phyloP scores from a whole-genome alignment of 805 yeast species.

The Myxozyma melibiosi region DNA sequence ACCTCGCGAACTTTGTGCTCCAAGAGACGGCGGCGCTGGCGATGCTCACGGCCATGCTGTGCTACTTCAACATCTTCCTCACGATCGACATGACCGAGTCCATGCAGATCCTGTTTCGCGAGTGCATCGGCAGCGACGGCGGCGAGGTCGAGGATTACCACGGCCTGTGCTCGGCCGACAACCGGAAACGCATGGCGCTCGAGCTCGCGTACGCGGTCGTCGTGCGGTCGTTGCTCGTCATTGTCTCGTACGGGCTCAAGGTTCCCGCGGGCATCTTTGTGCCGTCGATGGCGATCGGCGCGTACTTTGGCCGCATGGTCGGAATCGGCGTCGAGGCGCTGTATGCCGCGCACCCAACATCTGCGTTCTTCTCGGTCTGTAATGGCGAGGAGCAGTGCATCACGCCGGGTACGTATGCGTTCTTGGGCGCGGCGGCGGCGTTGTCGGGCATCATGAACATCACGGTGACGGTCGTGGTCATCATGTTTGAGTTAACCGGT shows the following conservation, averaged over 20 bases:
- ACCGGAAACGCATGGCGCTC: constrained; percentile 44
- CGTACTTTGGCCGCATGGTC: constrained; percentile 85
- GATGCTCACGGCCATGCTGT: constrained; percentile 67
- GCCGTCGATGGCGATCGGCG: constrained; percentile 97
- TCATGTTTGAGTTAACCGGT: constrained; percentile 96
- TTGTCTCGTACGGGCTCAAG: constrained; percentile 86
- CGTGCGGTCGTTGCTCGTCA: constrained; percentile 68
- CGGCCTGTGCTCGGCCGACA: constrained; percentile 33
- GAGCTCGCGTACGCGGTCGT: constrained; percentile 71
- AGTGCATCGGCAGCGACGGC: constrained; percentile 55
- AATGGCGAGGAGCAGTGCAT: constrained; percentile 58
- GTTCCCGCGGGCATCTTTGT: constrained; percentile 97
- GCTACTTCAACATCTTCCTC: constrained; percentile 82
- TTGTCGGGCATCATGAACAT: constrained; percentile 91
- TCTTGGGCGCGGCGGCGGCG: constrained; percentile 94
- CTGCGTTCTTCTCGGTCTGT: constrained; percentile 46
- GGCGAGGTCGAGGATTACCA: constrained; percentile 45
- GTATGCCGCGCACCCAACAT: constrained; percentile 46
- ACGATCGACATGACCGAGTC: constrained; percentile 91
- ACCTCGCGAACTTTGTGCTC: constrained; percentile 60
- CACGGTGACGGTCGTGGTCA: constrained; percentile 88
- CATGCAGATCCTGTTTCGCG: constrained; percentile 87
- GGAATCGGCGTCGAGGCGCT: constrained; percentile 69
- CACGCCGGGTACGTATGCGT: constrained; percentile 93
- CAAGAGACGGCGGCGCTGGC: constrained; percentile 74